These are phyloP conservation scores for Suhomyces wounanorum DNA, from an alignment of 1,139 yeast species.

Conservation along the genomic window DNA sequence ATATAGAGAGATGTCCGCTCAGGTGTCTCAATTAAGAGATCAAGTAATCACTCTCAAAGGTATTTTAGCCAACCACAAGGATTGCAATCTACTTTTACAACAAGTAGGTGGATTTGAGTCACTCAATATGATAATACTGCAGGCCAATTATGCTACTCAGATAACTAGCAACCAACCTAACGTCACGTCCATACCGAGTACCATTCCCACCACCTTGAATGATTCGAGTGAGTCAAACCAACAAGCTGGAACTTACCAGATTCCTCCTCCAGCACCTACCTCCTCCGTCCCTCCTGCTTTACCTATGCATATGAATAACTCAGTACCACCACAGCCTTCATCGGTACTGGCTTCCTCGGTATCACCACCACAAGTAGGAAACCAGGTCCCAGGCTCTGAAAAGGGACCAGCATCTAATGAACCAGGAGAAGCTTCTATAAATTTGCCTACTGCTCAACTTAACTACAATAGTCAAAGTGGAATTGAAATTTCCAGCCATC, in stretches of 20 bases:
- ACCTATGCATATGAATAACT: conserved; percentile 6
- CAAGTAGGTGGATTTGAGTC: conserved; percentile 44
- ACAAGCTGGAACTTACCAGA: conserved; percentile 5
- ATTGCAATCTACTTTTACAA: conserved; percentile 36
- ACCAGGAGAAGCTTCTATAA: conserved; percentile 16
- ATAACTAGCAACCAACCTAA: conserved; percentile 22
- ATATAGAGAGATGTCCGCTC: conserved; percentile 64
- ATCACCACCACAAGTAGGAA: not conserved
- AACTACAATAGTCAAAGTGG: conserved; percentile 7
- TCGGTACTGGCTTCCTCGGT: not conserved
- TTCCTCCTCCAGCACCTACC: conserved; percentile 14
- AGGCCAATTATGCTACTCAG: conserved; percentile 32
- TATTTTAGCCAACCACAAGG: conserved; percentile 40
- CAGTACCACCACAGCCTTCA: conserved; percentile 1
- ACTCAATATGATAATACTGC: conserved; percentile 35
- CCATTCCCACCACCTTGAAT: conserved; percentile 36
- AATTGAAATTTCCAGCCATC: conserved; percentile 12
- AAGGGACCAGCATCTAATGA: conserved; percentile 12
- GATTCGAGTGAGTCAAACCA: conserved; percentile 5
- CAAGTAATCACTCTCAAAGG: conserved; percentile 56
- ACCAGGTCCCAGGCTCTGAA: not conserved
- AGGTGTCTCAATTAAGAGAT: conserved; percentile 58
- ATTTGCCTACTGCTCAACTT: conserved; percentile 4
- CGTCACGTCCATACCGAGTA: conserved; percentile 32
- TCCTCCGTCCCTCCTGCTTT: conserved; percentile 9